Conservation (phyloP, 2,329 filamentous ascomycete species). For the Trichothecium roseum region DNA sequence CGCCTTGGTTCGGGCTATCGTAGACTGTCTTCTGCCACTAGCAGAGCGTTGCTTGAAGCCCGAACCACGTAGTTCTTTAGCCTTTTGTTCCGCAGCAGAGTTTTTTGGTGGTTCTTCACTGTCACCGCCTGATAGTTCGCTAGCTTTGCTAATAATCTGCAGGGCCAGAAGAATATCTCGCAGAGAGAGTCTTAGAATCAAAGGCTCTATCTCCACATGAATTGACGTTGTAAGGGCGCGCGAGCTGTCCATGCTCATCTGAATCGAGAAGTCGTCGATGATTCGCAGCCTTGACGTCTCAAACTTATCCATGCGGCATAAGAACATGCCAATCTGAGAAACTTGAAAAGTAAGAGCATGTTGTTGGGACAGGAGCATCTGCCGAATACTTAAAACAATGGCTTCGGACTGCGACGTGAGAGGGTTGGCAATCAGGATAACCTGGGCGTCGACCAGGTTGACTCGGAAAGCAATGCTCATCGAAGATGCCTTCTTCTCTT, state of each 20-base stretch:
- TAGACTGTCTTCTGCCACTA: slow-evolving; percentile 45
- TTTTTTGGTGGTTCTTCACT: slow-evolving; percentile 25
- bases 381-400: slow-evolving; percentile 88
- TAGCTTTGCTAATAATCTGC: slow-evolving; percentile 84
- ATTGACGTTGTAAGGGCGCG: slow-evolving; percentile 61
- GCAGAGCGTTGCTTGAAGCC: slow-evolving; percentile 45
- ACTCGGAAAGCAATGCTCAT: slow-evolving; percentile 81
- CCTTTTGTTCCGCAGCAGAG: slow-evolving; percentile 38
- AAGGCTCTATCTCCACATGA: slow-evolving; percentile 77
- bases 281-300: slow-evolving; percentile 85
- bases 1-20: slow-evolving; percentile 32
- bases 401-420: slow-evolving; percentile 84
- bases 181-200: slow-evolving; percentile 81
- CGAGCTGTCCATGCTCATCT: slow-evolving; percentile 73
- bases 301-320: slow-evolving; percentile 97
- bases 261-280: slow-evolving; percentile 90
- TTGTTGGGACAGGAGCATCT: slow-evolving; percentile 85
- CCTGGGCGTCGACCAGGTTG: slow-evolving; percentile 91
- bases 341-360: slow-evolving; percentile 90
- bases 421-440: slow-evolving; percentile 93
- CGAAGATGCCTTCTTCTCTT: slow-evolving; percentile 15
- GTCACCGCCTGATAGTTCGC: slow-evolving; percentile 67
- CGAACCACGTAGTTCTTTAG: slow-evolving; percentile 38
- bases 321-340: slow-evolving; percentile 91
- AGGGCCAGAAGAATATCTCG: slow-evolving; percentile 90